Evolutionary conservation across 306 rosid genomes (phyloP), one percentile per base, ranked within the genome.

Genomic region (Pyrus pyrifolia): DNA sequence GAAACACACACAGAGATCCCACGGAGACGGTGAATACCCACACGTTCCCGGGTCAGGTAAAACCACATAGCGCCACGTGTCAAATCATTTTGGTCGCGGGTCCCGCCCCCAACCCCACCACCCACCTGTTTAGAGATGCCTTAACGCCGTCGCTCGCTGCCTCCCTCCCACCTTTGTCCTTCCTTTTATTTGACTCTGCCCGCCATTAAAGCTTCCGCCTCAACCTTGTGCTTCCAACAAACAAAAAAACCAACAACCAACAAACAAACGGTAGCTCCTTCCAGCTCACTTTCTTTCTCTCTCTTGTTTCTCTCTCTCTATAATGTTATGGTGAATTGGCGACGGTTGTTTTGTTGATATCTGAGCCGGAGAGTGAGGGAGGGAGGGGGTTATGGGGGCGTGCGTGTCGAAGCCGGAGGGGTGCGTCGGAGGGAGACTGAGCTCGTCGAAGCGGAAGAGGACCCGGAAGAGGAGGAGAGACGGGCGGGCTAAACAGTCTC

Each of bases 351-450:
- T 51, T 68, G 49, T 52, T 74, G 78, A 80, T 70, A 76, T 57
- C 60, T 76, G 51, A 57, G 44, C n/a, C 58, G 5, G 79, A 71
- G 68, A 60, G 40, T 22, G 57, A 81, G 74, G 61, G 44, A 58
- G 29, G 25, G 29, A 11, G 30, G 30, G 74, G 82, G 78, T 51
- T 2, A 94, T 95, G 99, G 99, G 99, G 40, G 87, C 89, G 60
- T 96, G 99, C 78, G 90, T 90, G 22, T 96, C 99, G 30, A 82
- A 86, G 76, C 93, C 89, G 23, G 70, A 85, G 71, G 84, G 88
- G 31, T 92, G 97, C 72, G 83, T 87, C 30, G 96, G 93, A 74
- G 83, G 86, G 76, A 84, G 83, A 70, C 78, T 78, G 72, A 79
- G 76, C 40, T 83, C 86, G 30, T 82, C 87, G 18, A 87, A 82